Evolutionary conservation across 177 flowering plant species (phyloP).

Genomic region (Tripterygium wilfordii): DNA sequence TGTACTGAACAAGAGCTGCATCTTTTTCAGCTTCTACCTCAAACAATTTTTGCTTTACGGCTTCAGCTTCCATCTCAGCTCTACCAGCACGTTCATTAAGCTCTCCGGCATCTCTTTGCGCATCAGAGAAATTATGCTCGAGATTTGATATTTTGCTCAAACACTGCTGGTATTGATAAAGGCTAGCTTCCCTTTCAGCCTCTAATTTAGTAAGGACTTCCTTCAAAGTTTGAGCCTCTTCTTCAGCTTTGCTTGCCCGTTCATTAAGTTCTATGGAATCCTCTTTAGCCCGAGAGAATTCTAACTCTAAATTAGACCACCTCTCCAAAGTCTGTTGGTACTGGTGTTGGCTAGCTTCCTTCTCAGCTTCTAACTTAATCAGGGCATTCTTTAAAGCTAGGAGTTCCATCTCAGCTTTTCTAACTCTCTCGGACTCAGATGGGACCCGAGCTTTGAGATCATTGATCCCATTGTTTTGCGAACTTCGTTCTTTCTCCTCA

Average conservation of each 20-base stretch:
- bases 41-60: constrained; percentile 36
- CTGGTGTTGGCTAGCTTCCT: constrained; percentile 55
- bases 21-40: constrained; percentile 50
- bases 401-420: constrained; percentile 54
- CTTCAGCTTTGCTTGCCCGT: constrained; percentile 60
- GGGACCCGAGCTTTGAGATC: constrained; percentile 12
- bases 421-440: constrained; percentile 23
- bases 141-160: constrained; percentile 39
- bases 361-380: constrained; percentile 68
- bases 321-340: constrained; percentile 54
- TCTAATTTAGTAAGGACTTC: constrained; percentile 38
- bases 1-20: constrained; percentile 28
- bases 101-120: constrained; percentile 31
- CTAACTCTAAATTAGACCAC: constrained; percentile 43
- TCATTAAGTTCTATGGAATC: constrained; percentile 43
- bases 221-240: constrained; percentile 38
- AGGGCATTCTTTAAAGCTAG: constrained; percentile 49
- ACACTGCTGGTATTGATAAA: constrained; percentile 41
- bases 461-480: constrained; percentile 9
- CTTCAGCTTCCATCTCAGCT: constrained; percentile 46
- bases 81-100: constrained; percentile 30
- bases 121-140: constrained; percentile 26
- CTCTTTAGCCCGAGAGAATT: constrained; percentile 43
- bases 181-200: constrained; percentile 46
- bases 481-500: constrained; percentile 23